Evolutionary conservation across 2,329 filamentous ascomycete species (phyloP), one percentile per base, ranked within the genome.

Genomic region (Proliferodiscus dingleyae): DNA sequence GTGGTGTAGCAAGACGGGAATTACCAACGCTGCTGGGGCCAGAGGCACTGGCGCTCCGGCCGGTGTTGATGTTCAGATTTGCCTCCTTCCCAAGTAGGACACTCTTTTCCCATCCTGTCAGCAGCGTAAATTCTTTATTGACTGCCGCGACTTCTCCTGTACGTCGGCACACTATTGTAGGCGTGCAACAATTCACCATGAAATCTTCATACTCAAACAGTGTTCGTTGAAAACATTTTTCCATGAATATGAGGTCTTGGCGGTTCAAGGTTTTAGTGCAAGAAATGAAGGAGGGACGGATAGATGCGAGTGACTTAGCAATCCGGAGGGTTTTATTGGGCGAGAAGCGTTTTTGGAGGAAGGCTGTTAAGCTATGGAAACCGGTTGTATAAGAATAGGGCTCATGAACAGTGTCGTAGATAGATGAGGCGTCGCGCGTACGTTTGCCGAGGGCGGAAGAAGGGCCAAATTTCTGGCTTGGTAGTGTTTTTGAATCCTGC

Each of bases 111-210:
- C 93, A 98, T 4, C 91, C 93, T 0, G 93, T 96, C 43, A 98
- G 71, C 23, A 94, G 86, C n/a, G 85, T 89, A 57, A 98, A 98
- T 64, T 97, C 93, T 66, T 96, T 95, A 63, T 93, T 94, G 18
- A 94, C 89, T 3, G 88, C 88, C 1, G 89, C 90, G n/a, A 98
- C 82, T 65, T 97, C 93, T 41, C 93, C 93, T 0, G 90, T 95
- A 38, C 93, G 81, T 38, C 93, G 82, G 61, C 89, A 94, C 21
- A 97, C 88, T 47, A 98, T 81, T 0, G 90, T 95, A 0, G 93
- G 93, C 3, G 89, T 94, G 30, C 89, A 89, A 50, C 85, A 89
- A 53, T 89, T 83, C 46, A 87, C 82, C 71, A 96, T 86, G 55
- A 94, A 93, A 54, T 95, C 89, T 62, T 97, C 89, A 60, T 95